phyloP scores from a whole-genome alignment of 352 stramenopile genomes.

The Thraustotheca clavata region DNA sequence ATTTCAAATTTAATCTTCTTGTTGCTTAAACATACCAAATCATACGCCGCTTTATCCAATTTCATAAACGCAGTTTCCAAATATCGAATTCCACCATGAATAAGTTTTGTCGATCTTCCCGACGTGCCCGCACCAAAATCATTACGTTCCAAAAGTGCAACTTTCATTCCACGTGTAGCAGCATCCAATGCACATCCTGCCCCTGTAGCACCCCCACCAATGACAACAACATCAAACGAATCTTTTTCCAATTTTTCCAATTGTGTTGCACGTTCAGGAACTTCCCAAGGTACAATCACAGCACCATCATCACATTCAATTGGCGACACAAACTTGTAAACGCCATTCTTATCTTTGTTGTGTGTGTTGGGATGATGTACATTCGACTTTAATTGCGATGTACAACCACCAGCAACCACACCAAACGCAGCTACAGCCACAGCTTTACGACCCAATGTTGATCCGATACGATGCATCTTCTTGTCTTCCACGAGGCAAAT shows the following conservation, averaged over 20 bases:
- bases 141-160: conserved; percentile 85
- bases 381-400: neutral
- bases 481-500: neutral
- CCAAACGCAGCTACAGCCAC: neutral
- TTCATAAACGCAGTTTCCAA: conserved; percentile 93
- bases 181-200: conserved; percentile 88
- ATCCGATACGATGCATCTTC: conserved; percentile 4
- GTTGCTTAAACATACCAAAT: conserved; percentile 49
- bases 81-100: conserved; percentile 94
- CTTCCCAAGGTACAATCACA: conserved; percentile 76
- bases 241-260: conserved; percentile 80
- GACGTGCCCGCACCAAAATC: conserved; percentile 92
- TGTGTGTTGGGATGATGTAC: conserved; percentile 15
- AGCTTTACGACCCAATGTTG: neutral
- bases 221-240: conserved; percentile 91
- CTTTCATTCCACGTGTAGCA: conserved; percentile 87
- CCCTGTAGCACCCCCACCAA: conserved; percentile 88
- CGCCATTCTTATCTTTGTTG: conserved; percentile 20
- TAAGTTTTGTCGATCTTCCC: conserved; percentile 91
- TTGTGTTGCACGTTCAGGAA: conserved; percentile 54
- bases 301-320: conserved; percentile 80
- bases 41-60: conserved; percentile 81
- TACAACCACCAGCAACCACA: neutral
- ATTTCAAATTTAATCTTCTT: neutral
- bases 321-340: conserved; percentile 41